Evolutionary conservation across 2,329 filamentous ascomycete genomes (phyloP), one percentile per base, ranked within the genome.

Genomic region (Microdochium bolleyi): DNA sequence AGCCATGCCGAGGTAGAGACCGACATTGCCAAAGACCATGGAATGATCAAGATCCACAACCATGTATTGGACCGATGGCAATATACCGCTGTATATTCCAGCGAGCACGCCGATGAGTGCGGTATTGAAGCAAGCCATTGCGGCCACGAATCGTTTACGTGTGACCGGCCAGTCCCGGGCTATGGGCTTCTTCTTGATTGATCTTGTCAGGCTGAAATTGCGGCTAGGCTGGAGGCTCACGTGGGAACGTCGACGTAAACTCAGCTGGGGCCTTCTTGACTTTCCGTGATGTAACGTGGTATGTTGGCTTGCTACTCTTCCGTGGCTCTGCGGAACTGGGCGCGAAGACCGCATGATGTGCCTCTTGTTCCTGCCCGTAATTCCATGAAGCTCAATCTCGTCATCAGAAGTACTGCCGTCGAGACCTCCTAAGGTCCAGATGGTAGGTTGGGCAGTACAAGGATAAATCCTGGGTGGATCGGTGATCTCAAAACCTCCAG

Each of bases 21-120:
- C 78, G 16, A 88, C 85, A 59, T 92, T 92, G 3, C 88, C 88
- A 34, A 89, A 73, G 25, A 90, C 83, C 1, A 83, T 77, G 54
- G 80, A 75, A 60, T 89, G 86, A 48, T 80, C 70, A 55, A 84
- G 76, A 60, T 91, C 87, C 24, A 82, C 83, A 57, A 92, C 80
- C 60, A 83, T 84, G 64, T 90, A 90, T 63, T 91, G 87, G 24
- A 92, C 88, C 3, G 83, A 81, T n/a, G 88, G 87, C 1, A 90
- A 87, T 58, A 90, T 78, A 2, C 88, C 88, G 52, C 86, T 84
- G 64, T 91, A 92, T 22, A 91, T 86, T 1, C 88, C 88, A 53
- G 89, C 72, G 22, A 90, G 73, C 24, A 88, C 71, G 0, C 88
- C 88, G 48, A 91, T 75, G 52, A 89, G 72, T 14, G 84, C 82